phyloP scores from a whole-genome alignment of 2,329 filamentous ascomycete genomes.

The Sclerotinia spermophila region DNA sequence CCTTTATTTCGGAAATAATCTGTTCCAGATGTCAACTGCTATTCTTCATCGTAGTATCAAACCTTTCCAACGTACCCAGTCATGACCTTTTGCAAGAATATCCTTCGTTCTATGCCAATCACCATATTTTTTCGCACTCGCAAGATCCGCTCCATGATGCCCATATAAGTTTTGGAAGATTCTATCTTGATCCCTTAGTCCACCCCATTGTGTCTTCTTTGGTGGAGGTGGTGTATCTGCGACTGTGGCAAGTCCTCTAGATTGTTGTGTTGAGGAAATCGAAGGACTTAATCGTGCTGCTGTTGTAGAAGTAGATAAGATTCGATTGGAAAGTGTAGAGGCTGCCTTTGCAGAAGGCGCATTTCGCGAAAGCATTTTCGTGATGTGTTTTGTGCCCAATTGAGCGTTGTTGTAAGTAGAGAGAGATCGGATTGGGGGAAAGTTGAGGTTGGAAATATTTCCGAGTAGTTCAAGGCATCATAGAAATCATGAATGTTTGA shows the following conservation, averaged over 20 bases:
- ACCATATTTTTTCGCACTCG: constrained; percentile 94
- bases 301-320: constrained; percentile 33
- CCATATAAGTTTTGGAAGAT: constrained; percentile 99
- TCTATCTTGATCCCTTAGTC: constrained; percentile 91
- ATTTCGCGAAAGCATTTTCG: constrained; percentile 40
- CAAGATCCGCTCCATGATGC: constrained; percentile 84
- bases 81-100: constrained; percentile 92
- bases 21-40: constrained; percentile 36
- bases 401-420: constrained; percentile 28
- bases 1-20: constrained; percentile 97
- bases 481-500: constrained; percentile 22
- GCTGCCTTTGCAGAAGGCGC: constrained; percentile 35
- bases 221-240: constrained; percentile 65
- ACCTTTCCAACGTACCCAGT: constrained; percentile 61
- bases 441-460: constrained; percentile 18
- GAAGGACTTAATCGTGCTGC: constrained; percentile 33
- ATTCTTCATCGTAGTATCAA: constrained; percentile 6
- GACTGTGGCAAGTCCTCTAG: constrained; percentile 75
- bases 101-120: constrained; percentile 99
- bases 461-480: constrained; percentile 27
- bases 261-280: constrained; percentile 49
- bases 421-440: constrained; percentile 21
- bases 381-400: constrained; percentile 36
- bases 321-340: constrained; percentile 33
- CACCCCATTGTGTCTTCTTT: constrained; percentile 71